These are phyloP conservation scores for Penicillium soppii DNA, from an alignment of 495 filamentous ascomycete species.

Conservation along the genomic window DNA sequence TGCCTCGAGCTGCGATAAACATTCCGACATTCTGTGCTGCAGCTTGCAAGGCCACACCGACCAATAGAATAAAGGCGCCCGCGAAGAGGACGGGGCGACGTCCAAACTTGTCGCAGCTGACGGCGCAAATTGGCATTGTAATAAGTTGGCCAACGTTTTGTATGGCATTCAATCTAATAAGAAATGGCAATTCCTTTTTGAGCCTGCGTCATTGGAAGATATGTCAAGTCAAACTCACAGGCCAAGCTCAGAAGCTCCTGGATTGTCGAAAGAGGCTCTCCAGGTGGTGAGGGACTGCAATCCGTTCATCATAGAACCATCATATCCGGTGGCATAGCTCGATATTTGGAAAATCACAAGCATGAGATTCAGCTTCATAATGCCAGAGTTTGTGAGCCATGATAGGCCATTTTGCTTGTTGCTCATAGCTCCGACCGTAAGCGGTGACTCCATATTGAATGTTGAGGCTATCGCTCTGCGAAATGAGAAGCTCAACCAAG, in stretches of 20 bases:
- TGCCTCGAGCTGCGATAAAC: slow-evolving; percentile 23
- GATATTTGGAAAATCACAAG: slow-evolving; percentile 18
- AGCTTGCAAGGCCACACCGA: slow-evolving; percentile 19
- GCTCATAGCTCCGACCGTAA: slow-evolving; percentile 9
- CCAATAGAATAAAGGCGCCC: slow-evolving; percentile 17
- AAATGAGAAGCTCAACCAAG: too few relatives aligned
- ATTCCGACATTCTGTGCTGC: slow-evolving; percentile 20
- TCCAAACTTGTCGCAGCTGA: slow-evolving; percentile 19
- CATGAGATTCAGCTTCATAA: slow-evolving; percentile 18
- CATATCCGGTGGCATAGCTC: slow-evolving; percentile 18
- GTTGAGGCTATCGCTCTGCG: too few relatives aligned
- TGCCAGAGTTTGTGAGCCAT: slow-evolving; percentile 15
- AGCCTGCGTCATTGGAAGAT: background rate
- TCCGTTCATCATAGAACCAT: slow-evolving; percentile 26
- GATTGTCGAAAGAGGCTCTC: slow-evolving; percentile 19
- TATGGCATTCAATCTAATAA: slow-evolving; percentile 17
- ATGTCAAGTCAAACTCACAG: slow-evolving; percentile 8
- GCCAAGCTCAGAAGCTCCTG: slow-evolving; percentile 18
- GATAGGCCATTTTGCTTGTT: background rate
- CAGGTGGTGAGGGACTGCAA: slow-evolving; percentile 18
- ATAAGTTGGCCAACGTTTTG: slow-evolving; percentile 20
- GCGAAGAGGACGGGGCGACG: slow-evolving; percentile 16
- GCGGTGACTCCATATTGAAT: slow-evolving; percentile 2
- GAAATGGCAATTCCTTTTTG: background rate
- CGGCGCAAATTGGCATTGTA: slow-evolving; percentile 12